phyloP scores from a whole-genome alignment of 139 green algal genomes.

The Chlorella sorokiniana region DNA sequence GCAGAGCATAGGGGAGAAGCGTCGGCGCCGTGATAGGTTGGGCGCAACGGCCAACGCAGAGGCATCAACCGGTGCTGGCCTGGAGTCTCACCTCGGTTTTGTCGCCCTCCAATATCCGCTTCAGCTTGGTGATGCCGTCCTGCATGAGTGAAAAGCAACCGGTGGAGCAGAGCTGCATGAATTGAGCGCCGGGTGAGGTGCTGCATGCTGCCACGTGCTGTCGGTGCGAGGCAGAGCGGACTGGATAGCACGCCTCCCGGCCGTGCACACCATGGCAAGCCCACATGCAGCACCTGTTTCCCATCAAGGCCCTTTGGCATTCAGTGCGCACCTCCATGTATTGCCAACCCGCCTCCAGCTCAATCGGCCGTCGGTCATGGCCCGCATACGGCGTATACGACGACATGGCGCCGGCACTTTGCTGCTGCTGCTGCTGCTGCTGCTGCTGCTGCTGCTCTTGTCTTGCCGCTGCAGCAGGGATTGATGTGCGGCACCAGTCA shows the following conservation, averaged over 20 bases:
- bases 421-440: conserved; percentile 3
- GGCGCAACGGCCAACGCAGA: not conserved
- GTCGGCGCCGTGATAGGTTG: not conserved
- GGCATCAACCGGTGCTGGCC: no score
- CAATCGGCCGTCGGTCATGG: conserved; percentile 57
- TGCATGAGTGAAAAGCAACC: conserved; percentile 40
- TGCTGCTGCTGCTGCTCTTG: not conserved
- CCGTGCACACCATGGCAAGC: no score
- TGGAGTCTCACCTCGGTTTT: conserved; percentile 31
- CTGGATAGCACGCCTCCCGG: no score
- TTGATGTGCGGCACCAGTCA: no score
- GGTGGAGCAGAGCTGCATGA: no score
- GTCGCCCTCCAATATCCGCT: conserved; percentile 84
- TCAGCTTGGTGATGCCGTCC: conserved; percentile 95
- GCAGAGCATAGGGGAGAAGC: not conserved
- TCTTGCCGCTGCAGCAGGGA: not conserved
- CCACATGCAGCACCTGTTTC: no score
- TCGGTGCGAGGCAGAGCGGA: no score
- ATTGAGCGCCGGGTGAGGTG: no score
- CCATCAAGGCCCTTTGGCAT: not conserved
- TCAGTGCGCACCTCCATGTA: conserved; percentile 78
- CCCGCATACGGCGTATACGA: not conserved
- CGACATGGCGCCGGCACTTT: not conserved
- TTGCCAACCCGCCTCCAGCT: conserved; percentile 90
- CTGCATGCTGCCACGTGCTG: no score